Conservation (phyloP, 1,284 basidiomycete species). For the Earliella scabrosa region DNA sequence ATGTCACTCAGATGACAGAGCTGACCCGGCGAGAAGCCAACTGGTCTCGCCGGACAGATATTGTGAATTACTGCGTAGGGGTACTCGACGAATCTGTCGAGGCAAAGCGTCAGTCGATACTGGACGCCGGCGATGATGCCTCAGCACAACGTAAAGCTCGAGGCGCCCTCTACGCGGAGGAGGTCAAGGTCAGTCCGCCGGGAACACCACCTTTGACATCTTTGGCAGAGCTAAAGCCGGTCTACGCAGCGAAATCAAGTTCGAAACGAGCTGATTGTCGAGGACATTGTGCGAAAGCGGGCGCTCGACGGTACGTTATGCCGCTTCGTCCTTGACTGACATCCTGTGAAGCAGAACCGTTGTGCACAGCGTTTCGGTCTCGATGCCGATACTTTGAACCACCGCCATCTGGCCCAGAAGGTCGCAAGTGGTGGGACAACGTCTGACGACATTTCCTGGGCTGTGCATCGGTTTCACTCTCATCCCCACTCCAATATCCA, state of each 20-base stretch:
- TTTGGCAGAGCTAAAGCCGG: constrained; percentile 6
- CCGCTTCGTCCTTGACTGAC: constrained; percentile 11
- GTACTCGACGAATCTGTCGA: constrained; percentile 72
- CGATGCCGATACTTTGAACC: constrained; percentile 86
- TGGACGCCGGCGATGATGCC: constrained; percentile 48
- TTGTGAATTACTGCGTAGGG: constrained; percentile 79
- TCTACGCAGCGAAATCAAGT: constrained; percentile 72
- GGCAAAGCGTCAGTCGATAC: constrained; percentile 57
- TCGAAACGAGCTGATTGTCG: constrained; percentile 78
- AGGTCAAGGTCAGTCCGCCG: constrained; percentile 68
- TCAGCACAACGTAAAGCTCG: constrained; percentile 52
- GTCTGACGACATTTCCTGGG: constrained; percentile 32
- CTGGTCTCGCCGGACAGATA: constrained; percentile 80
- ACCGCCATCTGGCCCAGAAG: constrained; percentile 62
- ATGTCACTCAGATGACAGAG: neutral
- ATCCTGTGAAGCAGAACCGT: constrained; percentile 16
- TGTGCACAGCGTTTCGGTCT: constrained; percentile 72
- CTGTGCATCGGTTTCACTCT: neutral
- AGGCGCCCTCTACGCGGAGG: constrained; percentile 66
- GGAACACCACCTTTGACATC: constrained; percentile 17
- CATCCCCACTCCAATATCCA: neutral
- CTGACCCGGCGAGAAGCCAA: constrained; percentile 56
- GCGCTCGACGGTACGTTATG: constrained; percentile 72
- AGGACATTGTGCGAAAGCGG: constrained; percentile 79
- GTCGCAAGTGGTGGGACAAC: constrained; percentile 73